Percentiles rank a stretch among this genome's conserved stretches.
Evolutionary conservation across 2,329 filamentous ascomycete genomes (phyloP).

Genomic region (Lizonia empirigonia): DNA sequence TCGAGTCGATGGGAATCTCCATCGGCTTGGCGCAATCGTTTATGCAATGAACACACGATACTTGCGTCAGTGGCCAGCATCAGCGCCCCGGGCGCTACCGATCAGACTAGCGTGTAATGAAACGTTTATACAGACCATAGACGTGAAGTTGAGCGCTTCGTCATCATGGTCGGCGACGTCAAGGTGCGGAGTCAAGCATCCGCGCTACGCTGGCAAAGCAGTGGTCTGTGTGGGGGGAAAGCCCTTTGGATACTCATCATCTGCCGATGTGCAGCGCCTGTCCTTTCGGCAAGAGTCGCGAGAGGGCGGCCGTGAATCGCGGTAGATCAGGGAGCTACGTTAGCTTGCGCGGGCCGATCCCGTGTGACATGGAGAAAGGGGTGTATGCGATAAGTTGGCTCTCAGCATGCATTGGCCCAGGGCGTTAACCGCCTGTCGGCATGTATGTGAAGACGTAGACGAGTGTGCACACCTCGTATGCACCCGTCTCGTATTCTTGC

Average conservation of each 20-base stretch:
- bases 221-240: too few species aligned
- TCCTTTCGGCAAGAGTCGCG: not conserved
- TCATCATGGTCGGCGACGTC: not conserved
- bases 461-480: too few species aligned
- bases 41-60: slow-evolving; percentile 12
- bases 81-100: slow-evolving; percentile 5
- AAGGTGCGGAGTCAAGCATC: not conserved
- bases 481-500: too few species aligned
- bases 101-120: slow-evolving; percentile 7
- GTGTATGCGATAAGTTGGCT: too few species aligned
- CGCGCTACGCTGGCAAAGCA: not conserved
- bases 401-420: too few species aligned
- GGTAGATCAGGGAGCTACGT: not conserved
- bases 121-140: slow-evolving; percentile 12
- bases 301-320: not conserved
- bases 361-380: too few species aligned
- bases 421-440: too few species aligned
- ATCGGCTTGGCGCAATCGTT: not conserved
- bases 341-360: not conserved
- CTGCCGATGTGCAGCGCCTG: too few species aligned
- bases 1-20: slow-evolving; percentile 1
- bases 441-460: too few species aligned
- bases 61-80: slow-evolving; percentile 1
- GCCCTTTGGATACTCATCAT: too few species aligned
- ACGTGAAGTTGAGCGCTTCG: not conserved